A percentile compares a stretch with the other conserved stretches of the same genome.
phyloP scores from a whole-genome alignment of 768 basidiomycete genomes.

The Phanerochaete carnosa region DNA sequence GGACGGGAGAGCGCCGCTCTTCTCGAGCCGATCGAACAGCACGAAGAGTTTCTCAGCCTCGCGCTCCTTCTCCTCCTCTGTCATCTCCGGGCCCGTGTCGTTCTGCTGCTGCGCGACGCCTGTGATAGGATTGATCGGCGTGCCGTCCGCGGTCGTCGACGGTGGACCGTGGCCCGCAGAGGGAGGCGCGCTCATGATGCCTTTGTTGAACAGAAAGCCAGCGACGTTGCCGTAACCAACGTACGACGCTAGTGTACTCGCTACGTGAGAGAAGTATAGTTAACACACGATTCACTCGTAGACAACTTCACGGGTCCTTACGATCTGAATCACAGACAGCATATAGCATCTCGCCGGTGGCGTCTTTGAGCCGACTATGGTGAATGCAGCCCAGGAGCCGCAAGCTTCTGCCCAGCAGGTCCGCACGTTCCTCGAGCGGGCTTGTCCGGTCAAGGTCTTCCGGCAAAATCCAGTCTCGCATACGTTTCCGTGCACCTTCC shows the following conservation, averaged over 20 bases:
- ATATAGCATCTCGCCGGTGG: conserved; percentile 85
- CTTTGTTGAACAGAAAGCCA: conserved; percentile 91
- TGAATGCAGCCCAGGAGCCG: conserved; percentile 75
- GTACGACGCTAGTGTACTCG: conserved; percentile 66
- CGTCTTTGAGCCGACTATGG: conserved; percentile 66
- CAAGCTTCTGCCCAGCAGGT: conserved; percentile 76
- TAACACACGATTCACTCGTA: background rate
- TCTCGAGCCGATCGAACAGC: conserved; percentile 86
- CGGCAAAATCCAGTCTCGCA: conserved; percentile 73
- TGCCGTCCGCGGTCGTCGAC: conserved; percentile 33
- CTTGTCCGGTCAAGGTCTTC: conserved; percentile 74
- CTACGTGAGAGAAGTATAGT: conserved; percentile 30
- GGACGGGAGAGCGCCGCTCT: conserved; percentile 62
- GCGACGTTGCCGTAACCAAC: conserved; percentile 96
- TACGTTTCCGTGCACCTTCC: conserved; percentile 47
- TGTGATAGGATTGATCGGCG: conserved; percentile 80
- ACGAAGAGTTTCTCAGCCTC: conserved; percentile 93
- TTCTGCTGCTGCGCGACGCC: conserved; percentile 52
- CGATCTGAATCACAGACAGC: conserved; percentile 79
- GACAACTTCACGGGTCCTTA: conserved; percentile 24
- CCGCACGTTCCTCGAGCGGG: conserved; percentile 69
- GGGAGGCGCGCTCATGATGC: conserved; percentile 65
- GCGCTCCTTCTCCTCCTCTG: conserved; percentile 90
- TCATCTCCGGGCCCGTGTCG: conserved; percentile 57
- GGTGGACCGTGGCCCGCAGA: conserved; percentile 25